phyloP scores from a whole-genome alignment of 495 filamentous ascomycete genomes.

The Tuber umbilicatum region DNA sequence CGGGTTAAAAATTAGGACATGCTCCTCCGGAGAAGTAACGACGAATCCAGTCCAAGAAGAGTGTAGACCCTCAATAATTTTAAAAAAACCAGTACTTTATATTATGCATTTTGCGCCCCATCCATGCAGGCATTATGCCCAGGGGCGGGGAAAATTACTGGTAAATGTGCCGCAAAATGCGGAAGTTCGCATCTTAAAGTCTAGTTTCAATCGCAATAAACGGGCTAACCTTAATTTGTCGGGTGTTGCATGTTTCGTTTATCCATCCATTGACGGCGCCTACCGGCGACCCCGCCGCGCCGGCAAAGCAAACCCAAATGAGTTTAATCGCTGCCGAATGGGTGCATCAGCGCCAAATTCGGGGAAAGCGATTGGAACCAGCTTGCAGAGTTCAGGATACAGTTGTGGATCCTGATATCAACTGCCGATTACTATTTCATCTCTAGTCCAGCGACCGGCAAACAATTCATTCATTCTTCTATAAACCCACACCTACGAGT shows the following conservation, averaged over 20 bases:
- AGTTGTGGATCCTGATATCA: background rate
- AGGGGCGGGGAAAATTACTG: background rate
- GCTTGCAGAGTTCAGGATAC: background rate
- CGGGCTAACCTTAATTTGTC: background rate
- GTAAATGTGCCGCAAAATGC: background rate
- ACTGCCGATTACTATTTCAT: background rate
- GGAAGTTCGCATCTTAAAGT: background rate
- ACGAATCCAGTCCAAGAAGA: background rate
- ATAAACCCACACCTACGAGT: background rate
- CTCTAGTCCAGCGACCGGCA: background rate
- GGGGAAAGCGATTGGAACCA: background rate
- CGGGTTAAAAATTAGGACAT: background rate
- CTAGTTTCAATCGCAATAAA: background rate
- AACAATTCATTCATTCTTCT: background rate
- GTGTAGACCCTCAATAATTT: background rate
- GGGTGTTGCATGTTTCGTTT: background rate
- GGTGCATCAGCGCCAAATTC: background rate
- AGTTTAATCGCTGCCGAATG: background rate
- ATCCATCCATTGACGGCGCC: background rate
- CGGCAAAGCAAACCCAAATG: background rate
- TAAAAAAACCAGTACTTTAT: background rate
- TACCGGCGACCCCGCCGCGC: background rate
- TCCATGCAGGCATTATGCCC: background rate
- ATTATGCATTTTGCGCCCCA: background rate
- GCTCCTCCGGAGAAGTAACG: background rate